Evolutionary conservation across 306 rosid species (phyloP).

Genomic region (Vigna nakashimae): DNA sequence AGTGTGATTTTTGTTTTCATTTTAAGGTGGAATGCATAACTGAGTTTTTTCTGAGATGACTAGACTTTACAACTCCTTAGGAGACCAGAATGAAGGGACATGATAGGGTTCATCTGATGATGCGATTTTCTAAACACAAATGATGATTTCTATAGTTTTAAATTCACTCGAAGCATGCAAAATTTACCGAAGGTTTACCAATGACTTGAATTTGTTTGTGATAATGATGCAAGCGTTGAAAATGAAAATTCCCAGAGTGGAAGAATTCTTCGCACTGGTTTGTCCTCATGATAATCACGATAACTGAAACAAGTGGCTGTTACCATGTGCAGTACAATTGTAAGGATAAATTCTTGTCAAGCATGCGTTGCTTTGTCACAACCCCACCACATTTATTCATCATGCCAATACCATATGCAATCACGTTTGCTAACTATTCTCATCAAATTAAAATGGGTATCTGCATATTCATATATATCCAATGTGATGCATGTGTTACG

Average conservation of each 20-base stretch:
- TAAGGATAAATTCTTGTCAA: constrained; percentile 31
- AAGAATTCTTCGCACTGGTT: constrained; percentile 2
- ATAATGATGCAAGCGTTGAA: constrained; percentile 33
- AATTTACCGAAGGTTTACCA: neutral
- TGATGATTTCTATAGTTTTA: constrained; percentile 8
- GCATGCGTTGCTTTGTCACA: constrained; percentile 34
- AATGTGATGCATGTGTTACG: too few relatives aligned
- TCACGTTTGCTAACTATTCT: too few relatives aligned
- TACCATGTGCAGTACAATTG: constrained; percentile 36
- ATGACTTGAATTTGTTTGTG: neutral
- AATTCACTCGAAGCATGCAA: neutral
- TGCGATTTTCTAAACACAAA: constrained; percentile 14
- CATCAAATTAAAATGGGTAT: neutral
- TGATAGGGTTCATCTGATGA: constrained; percentile 15
- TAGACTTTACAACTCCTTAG: neutral
- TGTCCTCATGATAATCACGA: neutral
- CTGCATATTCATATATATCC: too few relatives aligned
- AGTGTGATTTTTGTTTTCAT: too few relatives aligned
- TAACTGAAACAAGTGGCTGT: constrained; percentile 38
- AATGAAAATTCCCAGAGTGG: neutral
- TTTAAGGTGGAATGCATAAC: too few relatives aligned
- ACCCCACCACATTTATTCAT: constrained; percentile 23
- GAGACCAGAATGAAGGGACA: neutral
- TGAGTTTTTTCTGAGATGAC: neutral
- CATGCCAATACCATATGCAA: neutral